Base-by-base conservation (phyloP, 1,284 basidiomycete genomes). In the Naganishia liquefaciens region DNA sequence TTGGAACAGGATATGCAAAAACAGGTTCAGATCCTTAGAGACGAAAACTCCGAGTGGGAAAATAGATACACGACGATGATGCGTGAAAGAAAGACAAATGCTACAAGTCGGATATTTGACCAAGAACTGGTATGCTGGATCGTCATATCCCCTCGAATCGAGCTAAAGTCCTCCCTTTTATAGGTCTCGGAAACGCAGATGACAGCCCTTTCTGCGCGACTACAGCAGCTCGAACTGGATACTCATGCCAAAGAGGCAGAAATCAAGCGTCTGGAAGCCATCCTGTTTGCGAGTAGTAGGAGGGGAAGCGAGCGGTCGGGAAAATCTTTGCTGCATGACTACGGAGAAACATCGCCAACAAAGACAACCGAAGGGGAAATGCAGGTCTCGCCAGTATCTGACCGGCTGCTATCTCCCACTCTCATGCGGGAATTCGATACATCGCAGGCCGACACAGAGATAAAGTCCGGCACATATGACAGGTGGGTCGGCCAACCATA, bases 201-300 rank as follows among this genome's bases (percentile, higher is more conserved):
- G 23, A 7, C 47, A 21, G 28, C 49, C n/a, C 15, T 42, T 13
- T 42, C 33, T 15, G 15, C 5, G 11, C 57, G 57, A 4, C 9
- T 52, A 25, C 37, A 44, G 3, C 50, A 53, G 7, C 40, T 62
- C 40, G 57, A 60, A 33, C 17, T 60, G 21, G 57, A 46, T 15
- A 33, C 49, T 21, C 57, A 49, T 39, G 70, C 60, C 52, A 96
- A 96, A 82, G 94, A 93, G 78, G 84, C 81, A 28, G 92, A 95
- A 72, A 89, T 97, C 54, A 82, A 86, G 17, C 87, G 90, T 10
- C 83, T 96, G 21, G 92, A 96, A 77, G 76, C 82, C 46, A 91
- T 89, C 74, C 79, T 58, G 5, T 53, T 52, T 17, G 71, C 69
- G 15, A 74, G 13, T 19, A 27, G 28, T 7, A 25, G 44, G 27